These are phyloP conservation scores for Lachancea fermentati DNA, from an alignment of 805 yeast genomes.

Conservation along the genomic window DNA sequence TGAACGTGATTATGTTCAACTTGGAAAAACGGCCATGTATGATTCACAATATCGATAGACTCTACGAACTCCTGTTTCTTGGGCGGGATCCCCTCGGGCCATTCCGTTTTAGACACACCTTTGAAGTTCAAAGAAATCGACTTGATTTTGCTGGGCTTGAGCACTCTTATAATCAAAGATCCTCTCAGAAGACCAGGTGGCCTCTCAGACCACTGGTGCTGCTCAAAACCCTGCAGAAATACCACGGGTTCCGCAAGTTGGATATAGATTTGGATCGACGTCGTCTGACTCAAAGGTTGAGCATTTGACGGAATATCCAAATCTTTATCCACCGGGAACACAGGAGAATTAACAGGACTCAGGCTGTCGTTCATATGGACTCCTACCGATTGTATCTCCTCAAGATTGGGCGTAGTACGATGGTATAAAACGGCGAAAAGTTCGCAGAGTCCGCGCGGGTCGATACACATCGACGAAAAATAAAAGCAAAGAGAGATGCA, in stretches of 20 bases:
- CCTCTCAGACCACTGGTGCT: constrained; percentile 53
- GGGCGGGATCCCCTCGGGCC: constrained; percentile 99
- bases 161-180: constrained; percentile 58
- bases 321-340: constrained; percentile 48
- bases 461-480: neutral
- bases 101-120: constrained; percentile 76
- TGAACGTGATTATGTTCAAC: constrained; percentile 40
- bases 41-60: constrained; percentile 58
- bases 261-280: constrained; percentile 63
- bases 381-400: neutral
- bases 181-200: constrained; percentile 85
- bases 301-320: constrained; percentile 37
- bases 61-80: constrained; percentile 65
- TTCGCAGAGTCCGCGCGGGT: neutral
- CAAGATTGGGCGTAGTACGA: constrained; percentile 1
- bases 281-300: constrained; percentile 52
- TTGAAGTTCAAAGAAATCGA: constrained; percentile 53
- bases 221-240: constrained; percentile 76
- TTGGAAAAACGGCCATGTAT: constrained; percentile 86
- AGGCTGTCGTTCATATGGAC: constrained; percentile 11
- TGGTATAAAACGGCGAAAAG: constrained; percentile 1
- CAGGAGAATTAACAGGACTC: constrained; percentile 36
- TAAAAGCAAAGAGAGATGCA: neutral
- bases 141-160: constrained; percentile 69
- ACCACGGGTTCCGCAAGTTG: constrained; percentile 75